Base-by-base conservation (phyloP, 2,329 filamentous ascomycete species). In the Neonectria faginata region DNA sequence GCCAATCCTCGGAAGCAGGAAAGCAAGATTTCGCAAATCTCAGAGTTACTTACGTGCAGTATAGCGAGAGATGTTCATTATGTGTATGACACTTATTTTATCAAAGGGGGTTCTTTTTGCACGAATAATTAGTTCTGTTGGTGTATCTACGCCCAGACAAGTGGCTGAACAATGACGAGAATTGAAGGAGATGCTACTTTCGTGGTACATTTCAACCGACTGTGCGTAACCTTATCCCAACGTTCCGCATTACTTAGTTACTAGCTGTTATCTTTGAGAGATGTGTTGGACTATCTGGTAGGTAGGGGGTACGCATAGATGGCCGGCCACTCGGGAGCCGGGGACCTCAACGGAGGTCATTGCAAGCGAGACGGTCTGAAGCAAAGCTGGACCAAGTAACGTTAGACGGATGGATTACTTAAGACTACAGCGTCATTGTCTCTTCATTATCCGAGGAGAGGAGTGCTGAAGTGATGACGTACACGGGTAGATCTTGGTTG, bases 21-120 rank as follows among this genome's bases (percentile, higher is more conserved):
- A n/a, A 36, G 42, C 22, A 44, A 29, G 31, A 36, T 57, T 18
- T 18, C 42, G 44, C 52, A 22, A 42, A 44, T 36, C 42, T 57
- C 54, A 27, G 18, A 48, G 12, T 25, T 25, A 25, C 25, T 25
- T 39, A 47, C 39, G n/a, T 42, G 8, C 25, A 18, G 27, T 9
- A 44, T 55, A 20, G 29, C 18, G 25, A 25, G 12, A 25, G 12
- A 33, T 20, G 27, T 39, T 57, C 54, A 48, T 18, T 44, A 11
- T 12, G 16, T 20, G 39, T 39, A 14, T 48, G 54, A 14, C 8
- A 16, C 33, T 44, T 16, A 11, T 9, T 44, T 45, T 45, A 4
- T 31, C 44, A 33, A n/a, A 42, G n/a, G 18, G 8, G 39, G n/a
- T 11, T 18, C 10, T 42, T 18, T 41, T 42, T 42, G n/a, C 39